A percentile compares a stretch with the other conserved stretches of the same genome.
phyloP scores from a whole-genome alignment of 352 stramenopile genomes.

The Phytophthora citrophthora region DNA sequence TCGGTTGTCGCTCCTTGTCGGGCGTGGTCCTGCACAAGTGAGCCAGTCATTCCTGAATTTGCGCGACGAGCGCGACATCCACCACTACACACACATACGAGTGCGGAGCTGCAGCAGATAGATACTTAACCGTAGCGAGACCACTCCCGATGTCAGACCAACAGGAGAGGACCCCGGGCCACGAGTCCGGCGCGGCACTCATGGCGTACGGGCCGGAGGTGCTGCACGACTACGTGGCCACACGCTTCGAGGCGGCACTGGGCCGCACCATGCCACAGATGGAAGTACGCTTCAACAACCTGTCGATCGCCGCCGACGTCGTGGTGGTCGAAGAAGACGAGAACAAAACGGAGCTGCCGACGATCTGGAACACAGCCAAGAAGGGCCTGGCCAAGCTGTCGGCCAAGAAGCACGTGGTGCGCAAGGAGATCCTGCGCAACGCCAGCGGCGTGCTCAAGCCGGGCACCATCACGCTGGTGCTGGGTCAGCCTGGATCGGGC shows the following conservation, averaged over 20 bases:
- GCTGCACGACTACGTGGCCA: slow-evolving; percentile 47
- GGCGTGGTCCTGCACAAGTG: background rate
- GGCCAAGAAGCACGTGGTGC: slow-evolving; percentile 49
- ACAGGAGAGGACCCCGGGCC: slow-evolving; percentile 21
- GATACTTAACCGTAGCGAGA: background rate
- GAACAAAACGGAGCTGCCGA: slow-evolving; percentile 41
- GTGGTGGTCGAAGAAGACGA: slow-evolving; percentile 27
- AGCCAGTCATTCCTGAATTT: slow-evolving; percentile 35
- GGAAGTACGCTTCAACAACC: slow-evolving; percentile 40
- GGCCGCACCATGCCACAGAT: slow-evolving; percentile 53
- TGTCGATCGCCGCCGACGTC: slow-evolving; percentile 34
- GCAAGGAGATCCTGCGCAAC: slow-evolving; percentile 55
- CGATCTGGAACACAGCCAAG: slow-evolving; percentile 50
- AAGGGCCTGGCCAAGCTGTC: slow-evolving; percentile 35
- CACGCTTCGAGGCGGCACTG: slow-evolving; percentile 38
- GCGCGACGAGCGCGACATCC: slow-evolving; percentile 18
- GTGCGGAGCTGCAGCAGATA: background rate
- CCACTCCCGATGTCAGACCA: slow-evolving; percentile 9
- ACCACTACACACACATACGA: slow-evolving; percentile 7
- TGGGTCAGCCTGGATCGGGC: slow-evolving; percentile 30
- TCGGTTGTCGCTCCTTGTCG: background rate
- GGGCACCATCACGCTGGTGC: slow-evolving; percentile 34
- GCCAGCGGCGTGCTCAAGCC: slow-evolving; percentile 56
- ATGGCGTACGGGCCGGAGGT: slow-evolving; percentile 40
- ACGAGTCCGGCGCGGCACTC: slow-evolving; percentile 37